Conservation (phyloP, 1,284 basidiomycete genomes). For the Fomitiporia mediterranea region DNA sequence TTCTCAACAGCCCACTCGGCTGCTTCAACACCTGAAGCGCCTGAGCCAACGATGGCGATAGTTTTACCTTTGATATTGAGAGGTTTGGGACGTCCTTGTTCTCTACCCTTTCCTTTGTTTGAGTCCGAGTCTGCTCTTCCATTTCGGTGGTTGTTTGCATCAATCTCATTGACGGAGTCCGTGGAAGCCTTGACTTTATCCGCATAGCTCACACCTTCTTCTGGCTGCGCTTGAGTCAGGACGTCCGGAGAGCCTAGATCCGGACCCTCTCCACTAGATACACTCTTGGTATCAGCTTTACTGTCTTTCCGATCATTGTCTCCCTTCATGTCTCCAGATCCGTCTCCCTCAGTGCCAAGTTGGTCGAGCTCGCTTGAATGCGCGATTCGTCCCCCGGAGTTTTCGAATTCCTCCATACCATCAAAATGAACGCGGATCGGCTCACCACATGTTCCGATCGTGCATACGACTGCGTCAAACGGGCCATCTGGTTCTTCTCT, state of each 20-base stretch:
- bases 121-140: slow-evolving; percentile 18
- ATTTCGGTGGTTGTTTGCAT: slow-evolving; percentile 13
- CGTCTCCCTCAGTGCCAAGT: slow-evolving; percentile 20
- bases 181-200: slow-evolving; percentile 10
- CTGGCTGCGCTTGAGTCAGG: slow-evolving; percentile 20
- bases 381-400: slow-evolving; percentile 19
- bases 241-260: not conserved
- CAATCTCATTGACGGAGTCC: not conserved
- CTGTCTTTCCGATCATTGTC: slow-evolving; percentile 20
- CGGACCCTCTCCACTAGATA: slow-evolving; percentile 5
- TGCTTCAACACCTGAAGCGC: slow-evolving; percentile 58
- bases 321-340: slow-evolving; percentile 17
- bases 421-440: slow-evolving; percentile 46
- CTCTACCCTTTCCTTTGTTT: slow-evolving; percentile 44
- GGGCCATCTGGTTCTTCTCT: slow-evolving; percentile 42
- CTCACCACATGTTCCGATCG: slow-evolving; percentile 54
- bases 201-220: slow-evolving; percentile 18
- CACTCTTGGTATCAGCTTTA: not conserved
- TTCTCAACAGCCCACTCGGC: slow-evolving; percentile 48
- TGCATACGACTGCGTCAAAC: slow-evolving; percentile 57
- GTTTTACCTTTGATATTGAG: slow-evolving; percentile 41
- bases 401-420: slow-evolving; percentile 34
- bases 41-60: slow-evolving; percentile 51
- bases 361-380: slow-evolving; percentile 22
- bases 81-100: slow-evolving; percentile 50